These are phyloP conservation scores for Rhodamnia rubescens DNA, from an alignment of 345 rosid genomes.

Conservation along the genomic window DNA sequence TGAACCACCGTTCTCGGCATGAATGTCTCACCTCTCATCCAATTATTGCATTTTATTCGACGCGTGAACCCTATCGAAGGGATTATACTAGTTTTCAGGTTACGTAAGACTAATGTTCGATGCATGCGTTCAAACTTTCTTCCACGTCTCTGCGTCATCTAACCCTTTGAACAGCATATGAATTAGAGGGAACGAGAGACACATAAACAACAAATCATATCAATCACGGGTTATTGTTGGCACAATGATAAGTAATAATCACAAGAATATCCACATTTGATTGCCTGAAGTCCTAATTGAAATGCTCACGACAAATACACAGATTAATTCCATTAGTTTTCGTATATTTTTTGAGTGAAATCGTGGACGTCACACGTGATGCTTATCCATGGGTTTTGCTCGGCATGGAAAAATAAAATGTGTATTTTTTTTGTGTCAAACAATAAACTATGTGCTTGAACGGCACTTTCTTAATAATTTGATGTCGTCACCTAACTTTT, in stretches of 20 bases:
- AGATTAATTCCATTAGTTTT: background rate
- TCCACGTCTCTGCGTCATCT: background rate
- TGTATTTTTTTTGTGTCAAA: background rate
- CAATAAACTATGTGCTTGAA: background rate
- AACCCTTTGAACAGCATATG: background rate
- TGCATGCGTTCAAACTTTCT: background rate
- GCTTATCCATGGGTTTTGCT: background rate
- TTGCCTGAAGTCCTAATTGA: background rate
- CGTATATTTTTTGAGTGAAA: background rate
- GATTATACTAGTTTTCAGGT: background rate
- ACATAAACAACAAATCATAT: background rate
- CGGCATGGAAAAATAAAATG: background rate
- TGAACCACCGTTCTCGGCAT: background rate
- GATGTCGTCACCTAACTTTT: background rate
- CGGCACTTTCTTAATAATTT: background rate
- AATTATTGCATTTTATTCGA: background rate
- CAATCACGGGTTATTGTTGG: background rate
- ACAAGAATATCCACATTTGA: background rate
- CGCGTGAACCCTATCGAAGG: background rate
- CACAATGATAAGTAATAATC: background rate
- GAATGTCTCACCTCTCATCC: background rate
- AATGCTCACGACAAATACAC: background rate
- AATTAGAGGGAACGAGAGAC: background rate
- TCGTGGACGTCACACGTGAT: background rate
- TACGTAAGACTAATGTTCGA: background rate